Evolutionary conservation across 176 grass and related monocot species (phyloP).

Genomic region (Oryza officinalis): DNA sequence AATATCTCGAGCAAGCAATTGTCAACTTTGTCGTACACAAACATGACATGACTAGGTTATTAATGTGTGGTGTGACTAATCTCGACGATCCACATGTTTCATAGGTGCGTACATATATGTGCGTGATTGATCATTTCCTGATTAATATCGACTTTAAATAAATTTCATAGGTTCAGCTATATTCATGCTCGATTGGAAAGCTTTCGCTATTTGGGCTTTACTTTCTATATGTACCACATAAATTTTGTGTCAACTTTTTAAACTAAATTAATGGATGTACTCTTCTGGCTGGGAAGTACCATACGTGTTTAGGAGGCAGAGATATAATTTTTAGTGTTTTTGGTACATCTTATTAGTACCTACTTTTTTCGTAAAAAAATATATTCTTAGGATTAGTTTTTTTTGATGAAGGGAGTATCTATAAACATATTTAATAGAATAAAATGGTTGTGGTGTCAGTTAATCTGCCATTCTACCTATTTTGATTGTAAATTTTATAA

Average conservation of each 20-base stretch:
- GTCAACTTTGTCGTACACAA: background rate
- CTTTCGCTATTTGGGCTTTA: background rate
- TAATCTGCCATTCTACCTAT: too few species aligned
- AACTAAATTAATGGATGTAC: background rate
- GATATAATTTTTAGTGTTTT: too few species aligned
- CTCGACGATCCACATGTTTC: background rate
- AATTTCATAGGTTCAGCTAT: background rate
- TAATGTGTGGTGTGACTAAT: background rate
- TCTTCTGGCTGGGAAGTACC: too few species aligned
- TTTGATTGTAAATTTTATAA: too few species aligned
- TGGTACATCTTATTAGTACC: too few species aligned
- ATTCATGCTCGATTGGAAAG: background rate
- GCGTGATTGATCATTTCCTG: background rate
- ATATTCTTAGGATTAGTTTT: too few species aligned
- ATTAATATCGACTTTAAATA: background rate
- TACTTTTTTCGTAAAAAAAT: too few species aligned
- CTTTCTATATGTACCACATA: background rate
- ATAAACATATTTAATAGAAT: too few species aligned
- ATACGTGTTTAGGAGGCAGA: too few species aligned
- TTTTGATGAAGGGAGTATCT: too few species aligned
- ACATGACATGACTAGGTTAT: background rate
- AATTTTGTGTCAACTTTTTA: background rate
- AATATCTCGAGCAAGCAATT: background rate
- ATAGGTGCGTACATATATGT: background rate
- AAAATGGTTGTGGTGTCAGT: too few species aligned